Evolutionary conservation across 305 asterid species (phyloP), one percentile per base, ranked within the genome.

Genomic region (Withania somnifera): DNA sequence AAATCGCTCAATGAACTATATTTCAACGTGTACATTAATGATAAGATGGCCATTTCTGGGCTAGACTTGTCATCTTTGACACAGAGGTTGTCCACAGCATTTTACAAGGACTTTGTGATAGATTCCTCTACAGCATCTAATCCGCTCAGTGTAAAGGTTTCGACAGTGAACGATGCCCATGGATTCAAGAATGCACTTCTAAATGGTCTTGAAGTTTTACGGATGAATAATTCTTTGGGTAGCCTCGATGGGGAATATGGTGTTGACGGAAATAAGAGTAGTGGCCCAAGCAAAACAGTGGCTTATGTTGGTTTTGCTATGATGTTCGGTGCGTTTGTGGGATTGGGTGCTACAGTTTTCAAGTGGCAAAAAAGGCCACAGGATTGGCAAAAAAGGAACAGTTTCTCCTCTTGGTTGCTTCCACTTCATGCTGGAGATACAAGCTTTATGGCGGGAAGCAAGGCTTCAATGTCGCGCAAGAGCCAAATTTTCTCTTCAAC

Each of bases 301-400:
- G 98, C 98, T 2, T 92, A 97, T 0, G 98, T 96, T 19, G 98
- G 99, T 51, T 94, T 96, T 73, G 98, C 98, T 2, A 94, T 96
- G 99, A 96, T 94, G 99, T 93, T 96, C 20, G 98, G 97, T 11
- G 97, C 98, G 1, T 94, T 96, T 82, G 86, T 90, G 3, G 99
- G 99, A 1, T 84, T 96, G 20, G 99, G 99, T 6, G 98, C 97
- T 7, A 94, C 91, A 92, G 99, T 97, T 7, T 90, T 93, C 13
- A 96, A 96, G 89, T 96, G 98, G 99, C 91, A 90, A 64, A 95
- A 92, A 87, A 87, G 99, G 86, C 99, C 99, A 57, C 92, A 90
- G 63, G 97, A 94, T 66, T 94, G 98, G 98, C 95, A 90, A 54
- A 89, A 90, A 86, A 86, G 89, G 63, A 96, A 91, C 17, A 94